These are phyloP conservation scores for Globisporangium paddicum DNA, from an alignment of 352 stramenopile genomes.

Conservation along the genomic window DNA sequence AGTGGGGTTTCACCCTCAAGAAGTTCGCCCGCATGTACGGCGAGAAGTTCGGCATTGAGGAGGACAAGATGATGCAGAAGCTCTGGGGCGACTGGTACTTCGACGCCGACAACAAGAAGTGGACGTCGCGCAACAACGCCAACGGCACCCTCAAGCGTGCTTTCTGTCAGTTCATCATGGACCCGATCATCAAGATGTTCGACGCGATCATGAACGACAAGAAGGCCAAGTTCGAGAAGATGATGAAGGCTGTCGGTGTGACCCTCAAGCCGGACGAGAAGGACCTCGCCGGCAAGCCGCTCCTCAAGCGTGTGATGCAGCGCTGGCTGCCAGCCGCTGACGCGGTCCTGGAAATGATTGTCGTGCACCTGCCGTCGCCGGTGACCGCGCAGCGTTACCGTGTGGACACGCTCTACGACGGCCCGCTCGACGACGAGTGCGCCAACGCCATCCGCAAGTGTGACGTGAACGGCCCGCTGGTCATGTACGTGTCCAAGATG, in stretches of 20 bases:
- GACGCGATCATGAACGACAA: conserved; percentile 99
- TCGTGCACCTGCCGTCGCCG: conserved; percentile 98
- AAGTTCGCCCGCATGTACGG: conserved; percentile 98
- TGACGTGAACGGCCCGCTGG: conserved; percentile 96
- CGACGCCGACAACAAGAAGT: conserved; percentile 94
- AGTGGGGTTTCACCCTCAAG: conserved; percentile 99
- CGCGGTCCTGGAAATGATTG: conserved; percentile 99
- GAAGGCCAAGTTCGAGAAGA: conserved; percentile 98
- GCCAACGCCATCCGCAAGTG: conserved; percentile 97
- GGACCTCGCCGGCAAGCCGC: conserved; percentile 94
- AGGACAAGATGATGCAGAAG: conserved; percentile 99
- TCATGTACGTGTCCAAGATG: conserved; percentile 99
- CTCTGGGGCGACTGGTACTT: conserved; percentile 99
- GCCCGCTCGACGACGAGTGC: conserved; percentile 97
- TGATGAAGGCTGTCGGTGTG: conserved; percentile 95
- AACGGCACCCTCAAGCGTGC: conserved; percentile 94
- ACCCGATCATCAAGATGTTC: conserved; percentile 99
- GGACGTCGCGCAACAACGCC: conserved; percentile 93
- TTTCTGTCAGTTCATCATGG: conserved; percentile 99
- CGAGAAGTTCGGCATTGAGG: conserved; percentile 98
- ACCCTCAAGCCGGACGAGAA: conserved; percentile 98
- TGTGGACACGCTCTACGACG: conserved; percentile 98
- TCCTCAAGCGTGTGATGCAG: conserved; percentile 99
- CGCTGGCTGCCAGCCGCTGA: conserved; percentile 99
- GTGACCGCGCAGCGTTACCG: conserved; percentile 96